Conservation (phyloP, 805 yeast genomes). For the Suhomyces kilbournensis region DNA sequence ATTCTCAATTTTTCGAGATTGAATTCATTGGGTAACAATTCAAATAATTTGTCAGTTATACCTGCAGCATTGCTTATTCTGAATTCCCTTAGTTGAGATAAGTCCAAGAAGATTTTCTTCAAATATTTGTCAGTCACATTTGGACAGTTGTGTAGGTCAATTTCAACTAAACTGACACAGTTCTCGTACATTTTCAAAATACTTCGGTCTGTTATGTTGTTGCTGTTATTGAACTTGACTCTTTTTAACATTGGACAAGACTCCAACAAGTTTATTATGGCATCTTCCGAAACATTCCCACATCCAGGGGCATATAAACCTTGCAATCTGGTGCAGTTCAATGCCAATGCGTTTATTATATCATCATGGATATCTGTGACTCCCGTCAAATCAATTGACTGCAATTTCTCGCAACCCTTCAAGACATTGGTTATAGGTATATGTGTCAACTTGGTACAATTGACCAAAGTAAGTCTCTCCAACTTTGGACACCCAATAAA, state of each 20-base stretch:
- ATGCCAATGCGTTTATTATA: constrained; percentile 65
- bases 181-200: constrained; percentile 58
- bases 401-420: constrained; percentile 63
- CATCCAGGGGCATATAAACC: constrained; percentile 91
- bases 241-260: constrained; percentile 76
- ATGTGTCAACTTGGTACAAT: constrained; percentile 65
- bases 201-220: constrained; percentile 60
- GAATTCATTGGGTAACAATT: constrained; percentile 45
- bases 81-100: constrained; percentile 79
- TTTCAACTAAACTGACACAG: constrained; percentile 82
- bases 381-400: constrained; percentile 85
- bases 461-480: constrained; percentile 82
- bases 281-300: constrained; percentile 60
- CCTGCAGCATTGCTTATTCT: constrained; percentile 72
- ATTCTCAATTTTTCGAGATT: constrained; percentile 68
- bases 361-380: constrained; percentile 63
- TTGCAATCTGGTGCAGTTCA: constrained; percentile 72
- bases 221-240: constrained; percentile 74
- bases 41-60: constrained; percentile 66
- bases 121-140: constrained; percentile 65
- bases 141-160: constrained; percentile 83
- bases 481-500: constrained; percentile 70
- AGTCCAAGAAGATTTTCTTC: constrained; percentile 51
- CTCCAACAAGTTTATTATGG: constrained; percentile 55
- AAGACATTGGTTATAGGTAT: constrained; percentile 60